phyloP scores from a whole-genome alignment of 2,329 filamentous ascomycete genomes.

The Alternaria conjuncta region DNA sequence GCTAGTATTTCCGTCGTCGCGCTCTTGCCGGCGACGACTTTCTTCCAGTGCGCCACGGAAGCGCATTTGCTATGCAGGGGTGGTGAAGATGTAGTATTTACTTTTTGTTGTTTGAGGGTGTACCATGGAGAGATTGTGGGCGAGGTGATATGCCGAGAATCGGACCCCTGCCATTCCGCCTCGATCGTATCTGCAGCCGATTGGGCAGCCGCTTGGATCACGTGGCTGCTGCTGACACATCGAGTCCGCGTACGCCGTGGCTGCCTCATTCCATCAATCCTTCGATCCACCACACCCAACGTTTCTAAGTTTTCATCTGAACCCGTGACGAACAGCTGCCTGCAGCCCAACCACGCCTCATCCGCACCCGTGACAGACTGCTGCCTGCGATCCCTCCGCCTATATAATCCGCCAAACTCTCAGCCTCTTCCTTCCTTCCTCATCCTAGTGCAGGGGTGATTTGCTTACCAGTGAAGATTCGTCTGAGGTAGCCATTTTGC shows the following conservation, averaged over 20 bases:
- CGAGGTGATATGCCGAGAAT: not conserved
- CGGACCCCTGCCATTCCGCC: not conserved
- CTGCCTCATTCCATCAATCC: not conserved
- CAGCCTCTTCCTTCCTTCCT: not conserved
- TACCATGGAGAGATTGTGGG: not conserved
- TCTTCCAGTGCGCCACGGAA: not conserved
- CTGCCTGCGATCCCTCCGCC: not conserved
- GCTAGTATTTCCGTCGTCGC: not conserved
- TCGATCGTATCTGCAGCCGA: not conserved
- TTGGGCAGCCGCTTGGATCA: not conserved
- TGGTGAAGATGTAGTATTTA: not conserved
- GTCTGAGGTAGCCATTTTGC: not conserved
- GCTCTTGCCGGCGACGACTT: slow-evolving; percentile 2
- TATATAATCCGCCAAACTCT: not conserved
- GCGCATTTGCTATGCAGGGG: not conserved
- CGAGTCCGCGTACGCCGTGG: not conserved
- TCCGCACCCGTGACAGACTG: not conserved
- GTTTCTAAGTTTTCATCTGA: not conserved
- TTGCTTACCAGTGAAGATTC: not conserved
- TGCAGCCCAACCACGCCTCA: not conserved
- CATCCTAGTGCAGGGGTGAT: not conserved
- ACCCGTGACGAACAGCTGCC: not conserved
- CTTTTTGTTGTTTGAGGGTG: not conserved
- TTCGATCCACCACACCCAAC: not conserved
- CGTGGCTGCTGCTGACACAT: not conserved